These are phyloP conservation scores for Bipolaris zeicola DNA, from an alignment of 2,329 filamentous ascomycete genomes.

Conservation along the genomic window DNA sequence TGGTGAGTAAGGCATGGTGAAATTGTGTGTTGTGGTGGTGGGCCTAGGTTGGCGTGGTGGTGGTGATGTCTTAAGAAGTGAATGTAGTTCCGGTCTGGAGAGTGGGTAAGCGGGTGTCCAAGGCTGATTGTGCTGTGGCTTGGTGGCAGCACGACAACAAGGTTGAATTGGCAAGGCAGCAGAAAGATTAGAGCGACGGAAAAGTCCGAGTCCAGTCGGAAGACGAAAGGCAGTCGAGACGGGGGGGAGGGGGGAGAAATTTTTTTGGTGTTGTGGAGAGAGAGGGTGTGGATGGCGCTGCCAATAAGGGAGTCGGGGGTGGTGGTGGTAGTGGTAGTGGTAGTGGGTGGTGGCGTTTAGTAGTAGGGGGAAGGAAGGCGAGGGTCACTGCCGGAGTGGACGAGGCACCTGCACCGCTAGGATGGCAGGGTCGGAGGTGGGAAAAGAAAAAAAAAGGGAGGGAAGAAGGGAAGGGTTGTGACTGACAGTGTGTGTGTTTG, in stretches of 20 bases:
- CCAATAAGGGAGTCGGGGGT: slow-evolving; percentile 31
- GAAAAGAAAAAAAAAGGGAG: slow-evolving; percentile 30
- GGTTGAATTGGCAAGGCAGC: slow-evolving; percentile 32
- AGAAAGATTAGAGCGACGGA: slow-evolving; percentile 33
- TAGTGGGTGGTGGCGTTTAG: too few relatives aligned
- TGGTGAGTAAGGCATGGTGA: slow-evolving; percentile 54
- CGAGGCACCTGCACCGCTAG: slow-evolving; percentile 37
- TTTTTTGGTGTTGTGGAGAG: slow-evolving; percentile 19
- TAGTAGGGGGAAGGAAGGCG: slow-evolving; percentile 17
- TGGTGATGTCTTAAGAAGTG: slow-evolving; percentile 26
- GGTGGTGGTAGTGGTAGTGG: neutral
- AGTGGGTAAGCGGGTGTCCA: slow-evolving; percentile 44
- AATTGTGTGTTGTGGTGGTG: slow-evolving; percentile 16
- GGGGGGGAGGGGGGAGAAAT: slow-evolving; percentile 18
- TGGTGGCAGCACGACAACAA: slow-evolving; percentile 29
- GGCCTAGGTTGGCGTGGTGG: neutral
- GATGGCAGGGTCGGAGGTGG: slow-evolving; percentile 28
- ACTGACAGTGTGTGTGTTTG: slow-evolving; percentile 37
- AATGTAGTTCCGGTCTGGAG: slow-evolving; percentile 9
- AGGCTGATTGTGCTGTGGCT: slow-evolving; percentile 41
- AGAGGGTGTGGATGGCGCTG: slow-evolving; percentile 37
- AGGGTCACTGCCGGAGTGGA: slow-evolving; percentile 34
- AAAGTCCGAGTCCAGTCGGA: slow-evolving; percentile 33
- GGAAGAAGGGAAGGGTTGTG: slow-evolving; percentile 32
- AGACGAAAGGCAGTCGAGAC: slow-evolving; percentile 1